Evolutionary conservation across 1,284 basidiomycete genomes (phyloP).

Genomic region (Phylloporus sp.): DNA sequence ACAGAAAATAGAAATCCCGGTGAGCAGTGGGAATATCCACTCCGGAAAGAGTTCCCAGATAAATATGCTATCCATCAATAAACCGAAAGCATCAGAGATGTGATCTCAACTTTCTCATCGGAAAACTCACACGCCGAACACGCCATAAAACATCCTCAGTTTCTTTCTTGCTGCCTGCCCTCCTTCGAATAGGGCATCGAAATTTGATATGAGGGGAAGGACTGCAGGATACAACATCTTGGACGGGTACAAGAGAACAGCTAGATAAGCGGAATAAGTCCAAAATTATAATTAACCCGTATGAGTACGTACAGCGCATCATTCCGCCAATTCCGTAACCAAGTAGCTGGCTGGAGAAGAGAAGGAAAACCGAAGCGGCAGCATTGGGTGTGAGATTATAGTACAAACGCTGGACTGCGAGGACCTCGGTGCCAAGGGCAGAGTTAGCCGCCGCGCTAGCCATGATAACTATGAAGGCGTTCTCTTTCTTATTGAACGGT

Average conservation of each 20-base stretch:
- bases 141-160: conserved; percentile 53
- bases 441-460: conserved; percentile 65
- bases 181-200: conserved; percentile 55
- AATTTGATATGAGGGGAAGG: conserved; percentile 58
- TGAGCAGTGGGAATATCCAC: conserved; percentile 54
- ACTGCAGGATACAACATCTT: conserved; percentile 62
- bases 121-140: conserved; percentile 43
- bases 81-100: not conserved
- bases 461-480: conserved; percentile 40
- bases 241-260: conserved; percentile 64
- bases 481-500: conserved; percentile 51
- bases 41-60: conserved; percentile 55
- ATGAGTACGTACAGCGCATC: conserved; percentile 37
- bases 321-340: conserved; percentile 60
- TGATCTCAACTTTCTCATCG: conserved; percentile 14
- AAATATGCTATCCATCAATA: conserved; percentile 41
- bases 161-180: conserved; percentile 40
- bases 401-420: conserved; percentile 60
- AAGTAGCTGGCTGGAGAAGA: conserved; percentile 63
- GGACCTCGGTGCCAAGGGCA: conserved; percentile 67
- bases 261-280: conserved; percentile 20
- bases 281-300: no score
- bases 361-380: conserved; percentile 59
- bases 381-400: conserved; percentile 61
- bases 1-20: conserved; percentile 60